Evolutionary conservation across 2,329 filamentous ascomycete species (phyloP).

Genomic region (Pseudocercospora macadamiae): DNA sequence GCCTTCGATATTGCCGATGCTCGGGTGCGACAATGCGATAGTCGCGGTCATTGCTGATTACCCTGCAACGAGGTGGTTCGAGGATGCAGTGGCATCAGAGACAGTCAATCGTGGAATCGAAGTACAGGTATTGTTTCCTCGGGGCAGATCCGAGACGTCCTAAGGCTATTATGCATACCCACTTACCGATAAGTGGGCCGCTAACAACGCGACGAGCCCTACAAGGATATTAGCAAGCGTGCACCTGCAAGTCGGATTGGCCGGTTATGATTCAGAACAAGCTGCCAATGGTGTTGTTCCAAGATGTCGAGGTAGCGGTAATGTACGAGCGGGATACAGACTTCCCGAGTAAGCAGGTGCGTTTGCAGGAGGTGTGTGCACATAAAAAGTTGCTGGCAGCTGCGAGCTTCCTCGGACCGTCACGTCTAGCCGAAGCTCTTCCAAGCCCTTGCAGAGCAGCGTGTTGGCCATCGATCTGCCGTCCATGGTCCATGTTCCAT

Average conservation of each 20-base stretch:
- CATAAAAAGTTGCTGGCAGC: background rate
- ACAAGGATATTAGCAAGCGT: background rate
- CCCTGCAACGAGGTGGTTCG: too few species aligned
- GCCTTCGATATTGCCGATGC: conserved; percentile 31
- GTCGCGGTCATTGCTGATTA: conserved; percentile 11
- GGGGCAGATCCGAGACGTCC: too few species aligned
- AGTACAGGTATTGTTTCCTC: background rate
- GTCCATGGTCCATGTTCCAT: too few species aligned
- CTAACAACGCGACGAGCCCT: background rate
- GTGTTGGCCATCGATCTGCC: background rate
- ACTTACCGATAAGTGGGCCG: background rate
- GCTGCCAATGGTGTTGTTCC: background rate
- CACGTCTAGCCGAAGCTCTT: background rate
- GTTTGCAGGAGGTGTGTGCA: background rate
- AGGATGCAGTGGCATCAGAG: too few species aligned
- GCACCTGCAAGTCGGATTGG: background rate
- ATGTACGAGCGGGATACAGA: background rate
- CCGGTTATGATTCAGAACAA: background rate
- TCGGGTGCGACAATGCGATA: conserved; percentile 23
- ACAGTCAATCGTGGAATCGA: background rate
- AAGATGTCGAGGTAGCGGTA: background rate
- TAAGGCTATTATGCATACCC: background rate
- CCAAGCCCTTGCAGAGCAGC: background rate
- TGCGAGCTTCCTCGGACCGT: background rate
- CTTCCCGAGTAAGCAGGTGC: background rate